A percentile compares a stretch with the other conserved stretches of the same genome.
phyloP scores from a whole-genome alignment of 148 eudicot genomes.

The Fagopyrum tataricum region DNA sequence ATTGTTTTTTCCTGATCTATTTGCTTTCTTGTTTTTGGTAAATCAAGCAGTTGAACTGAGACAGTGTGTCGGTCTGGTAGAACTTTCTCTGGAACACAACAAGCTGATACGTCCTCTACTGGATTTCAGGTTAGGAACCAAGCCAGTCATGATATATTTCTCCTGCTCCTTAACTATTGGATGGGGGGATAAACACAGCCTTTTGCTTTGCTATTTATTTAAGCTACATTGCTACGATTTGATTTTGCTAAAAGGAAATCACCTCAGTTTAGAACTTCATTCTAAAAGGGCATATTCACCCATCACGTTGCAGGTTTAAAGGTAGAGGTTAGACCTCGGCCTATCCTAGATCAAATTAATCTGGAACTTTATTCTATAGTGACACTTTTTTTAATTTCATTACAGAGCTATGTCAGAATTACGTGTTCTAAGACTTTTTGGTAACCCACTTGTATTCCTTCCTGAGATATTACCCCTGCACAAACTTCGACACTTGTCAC shows the following conservation, averaged over 20 bases:
- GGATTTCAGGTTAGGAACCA: constrained; percentile 75
- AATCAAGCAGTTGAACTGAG: constrained; percentile 73
- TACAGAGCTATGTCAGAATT: constrained; percentile 91
- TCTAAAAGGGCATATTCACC: not conserved
- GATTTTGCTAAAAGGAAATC: not conserved
- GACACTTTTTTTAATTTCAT: constrained; percentile 12
- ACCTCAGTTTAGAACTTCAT: not conserved
- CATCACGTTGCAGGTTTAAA: constrained; percentile 1
- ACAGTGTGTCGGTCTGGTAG: constrained; percentile 89
- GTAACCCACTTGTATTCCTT: constrained; percentile 94
- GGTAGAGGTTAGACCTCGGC: not conserved
- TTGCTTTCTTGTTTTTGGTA: constrained; percentile 14
- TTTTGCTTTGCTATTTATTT: not conserved
- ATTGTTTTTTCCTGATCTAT: constrained; percentile 54
- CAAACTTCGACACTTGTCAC: constrained; percentile 90
- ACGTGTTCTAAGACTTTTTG: constrained; percentile 81
- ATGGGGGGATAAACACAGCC: not conserved
- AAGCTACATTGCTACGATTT: not conserved
- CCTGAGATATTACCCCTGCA: constrained; percentile 93
- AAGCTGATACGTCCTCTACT: constrained; percentile 90
- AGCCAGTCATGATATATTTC: not conserved
- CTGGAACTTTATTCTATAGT: not conserved
- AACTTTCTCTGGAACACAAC: constrained; percentile 96
- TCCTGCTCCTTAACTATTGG: not conserved
- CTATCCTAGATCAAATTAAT: not conserved